Conservation (phyloP, 164 flowering plant species). For the Aristolochia californica region DNA sequence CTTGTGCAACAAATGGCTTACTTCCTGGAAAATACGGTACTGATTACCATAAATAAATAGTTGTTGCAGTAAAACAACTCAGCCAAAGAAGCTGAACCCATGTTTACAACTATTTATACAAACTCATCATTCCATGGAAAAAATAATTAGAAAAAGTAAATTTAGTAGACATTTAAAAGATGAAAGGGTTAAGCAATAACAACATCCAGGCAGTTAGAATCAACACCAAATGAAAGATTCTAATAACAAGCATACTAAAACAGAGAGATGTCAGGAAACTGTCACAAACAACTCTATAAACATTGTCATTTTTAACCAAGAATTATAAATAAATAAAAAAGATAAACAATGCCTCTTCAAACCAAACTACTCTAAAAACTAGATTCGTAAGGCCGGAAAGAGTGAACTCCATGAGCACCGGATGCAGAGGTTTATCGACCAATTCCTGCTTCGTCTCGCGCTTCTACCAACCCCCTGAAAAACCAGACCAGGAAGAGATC, state of each 20-base stretch:
- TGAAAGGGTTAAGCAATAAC: too few species aligned
- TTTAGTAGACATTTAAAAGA: too few species aligned
- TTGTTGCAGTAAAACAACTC: too few species aligned
- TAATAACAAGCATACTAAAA: background rate
- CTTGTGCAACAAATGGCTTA: too few species aligned
- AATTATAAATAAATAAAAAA: background rate
- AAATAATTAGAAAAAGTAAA: too few species aligned
- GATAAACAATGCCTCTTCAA: background rate
- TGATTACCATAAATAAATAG: too few species aligned
- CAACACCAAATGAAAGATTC: background rate
- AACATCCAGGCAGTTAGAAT: too few species aligned
- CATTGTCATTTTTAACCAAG: background rate
- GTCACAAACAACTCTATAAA: background rate
- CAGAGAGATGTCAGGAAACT: background rate
- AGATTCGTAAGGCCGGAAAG: slow-evolving; percentile 1
- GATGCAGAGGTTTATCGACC: slow-evolving; percentile 99
- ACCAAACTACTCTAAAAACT: background rate
- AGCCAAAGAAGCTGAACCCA: too few species aligned
- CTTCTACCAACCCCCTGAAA: slow-evolving; percentile 3
- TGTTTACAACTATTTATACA: too few species aligned
- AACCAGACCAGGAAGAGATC: slow-evolving; percentile 49
- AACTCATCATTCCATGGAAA: too few species aligned
- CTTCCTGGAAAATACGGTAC: too few species aligned
- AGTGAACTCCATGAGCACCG: slow-evolving; percentile 28
- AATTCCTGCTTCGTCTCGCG: slow-evolving; percentile 32